Base-by-base conservation (phyloP, 176 grass and related monocot genomes). In the Carex myosuroides region DNA sequence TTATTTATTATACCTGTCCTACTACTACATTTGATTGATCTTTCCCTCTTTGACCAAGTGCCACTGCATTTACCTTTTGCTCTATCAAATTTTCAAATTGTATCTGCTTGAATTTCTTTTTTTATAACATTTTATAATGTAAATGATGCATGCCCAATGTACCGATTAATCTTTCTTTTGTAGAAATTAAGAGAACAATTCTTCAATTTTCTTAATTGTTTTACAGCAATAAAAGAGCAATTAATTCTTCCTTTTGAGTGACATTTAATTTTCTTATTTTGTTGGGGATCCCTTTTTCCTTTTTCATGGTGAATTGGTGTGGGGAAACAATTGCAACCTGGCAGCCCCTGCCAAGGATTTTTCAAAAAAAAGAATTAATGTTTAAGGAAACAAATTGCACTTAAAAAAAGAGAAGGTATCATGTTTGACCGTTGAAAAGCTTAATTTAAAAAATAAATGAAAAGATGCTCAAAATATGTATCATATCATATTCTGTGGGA, bases 21-120 rank as follows among this genome's bases (percentile, higher is more conserved):
- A n/a, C 66, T 70, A n/a, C 66, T 70, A 70, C 14, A 70, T 70
- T 70, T 70, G 16, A 70, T 70, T 70, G 66, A 41, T 14, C 66
- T 70, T 70, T 70, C 6, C 22, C 62, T 39, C 33, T 41, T 70
- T 69, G n/a, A 18, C 66, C 33, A 41, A 69, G 66, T 69, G 66
- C 66, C 30, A 12, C 66, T 69, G 33, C 5, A 41, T 69, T 69
- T 33, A n/a, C 16, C 8, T 69, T 69, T 69, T 70, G 0, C 33
- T 35, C 29, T 41, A 70, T 70, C 33, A 70, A 60, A 60, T 2
- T 18, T 60, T 70, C 66, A 39, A 70, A 70, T 70, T 70, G 6
- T n/a, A 35, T 41, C 66, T 69, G 14, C 33, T n/a, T 69, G 13
- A 14, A n/a, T n/a, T 6, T 41, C n/a, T 69, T 6, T 39, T 39